A percentile compares a stretch with the other conserved stretches of the same genome.
These are phyloP conservation scores for Scortechinia acanthostroma DNA, from an alignment of 2,329 filamentous ascomycete genomes.

Conservation along the genomic window DNA sequence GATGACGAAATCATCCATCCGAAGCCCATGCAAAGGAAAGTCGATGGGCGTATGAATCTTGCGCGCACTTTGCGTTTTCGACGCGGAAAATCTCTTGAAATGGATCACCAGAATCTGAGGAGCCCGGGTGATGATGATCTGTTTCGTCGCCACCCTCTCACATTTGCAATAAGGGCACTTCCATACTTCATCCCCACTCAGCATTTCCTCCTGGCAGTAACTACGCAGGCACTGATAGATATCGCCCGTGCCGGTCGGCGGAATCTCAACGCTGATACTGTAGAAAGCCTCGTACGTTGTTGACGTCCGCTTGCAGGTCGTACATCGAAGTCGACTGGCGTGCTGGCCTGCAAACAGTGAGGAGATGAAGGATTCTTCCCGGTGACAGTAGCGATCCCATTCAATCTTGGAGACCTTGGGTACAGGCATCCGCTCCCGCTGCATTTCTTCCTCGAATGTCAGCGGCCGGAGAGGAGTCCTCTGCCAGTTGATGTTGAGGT, in stretches of 20 bases:
- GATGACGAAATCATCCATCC: slow-evolving; percentile 40
- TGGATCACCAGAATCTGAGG: slow-evolving; percentile 57
- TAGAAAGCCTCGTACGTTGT: slow-evolving; percentile 63
- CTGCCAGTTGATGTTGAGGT: slow-evolving; percentile 54
- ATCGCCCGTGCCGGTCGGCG: slow-evolving; percentile 36
- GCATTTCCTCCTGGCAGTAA: slow-evolving; percentile 52
- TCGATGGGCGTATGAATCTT: slow-evolving; percentile 57
- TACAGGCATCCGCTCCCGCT: slow-evolving; percentile 50
- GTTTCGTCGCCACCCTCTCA: slow-evolving; percentile 53
- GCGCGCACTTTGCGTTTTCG: slow-evolving; percentile 39
- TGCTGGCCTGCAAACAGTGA: slow-evolving; percentile 58
- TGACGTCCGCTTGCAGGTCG: slow-evolving; percentile 49
- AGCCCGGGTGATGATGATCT: slow-evolving; percentile 57
- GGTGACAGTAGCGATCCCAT: slow-evolving; percentile 54
- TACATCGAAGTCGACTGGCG: slow-evolving; percentile 49
- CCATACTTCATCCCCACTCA: slow-evolving; percentile 53
- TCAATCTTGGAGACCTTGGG: slow-evolving; percentile 50
- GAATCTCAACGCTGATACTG: slow-evolving; percentile 58
- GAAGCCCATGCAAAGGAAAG: slow-evolving; percentile 50
- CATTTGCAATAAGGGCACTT: slow-evolving; percentile 56
- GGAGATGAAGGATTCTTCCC: slow-evolving; percentile 50
- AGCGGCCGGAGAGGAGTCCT: slow-evolving; percentile 45
- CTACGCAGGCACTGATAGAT: slow-evolving; percentile 52
- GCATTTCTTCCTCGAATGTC: slow-evolving; percentile 48
- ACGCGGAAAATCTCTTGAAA: slow-evolving; percentile 51